Evolutionary conservation across 805 yeast species (phyloP).

Genomic region (Zygotorulaspora danielsina): DNA sequence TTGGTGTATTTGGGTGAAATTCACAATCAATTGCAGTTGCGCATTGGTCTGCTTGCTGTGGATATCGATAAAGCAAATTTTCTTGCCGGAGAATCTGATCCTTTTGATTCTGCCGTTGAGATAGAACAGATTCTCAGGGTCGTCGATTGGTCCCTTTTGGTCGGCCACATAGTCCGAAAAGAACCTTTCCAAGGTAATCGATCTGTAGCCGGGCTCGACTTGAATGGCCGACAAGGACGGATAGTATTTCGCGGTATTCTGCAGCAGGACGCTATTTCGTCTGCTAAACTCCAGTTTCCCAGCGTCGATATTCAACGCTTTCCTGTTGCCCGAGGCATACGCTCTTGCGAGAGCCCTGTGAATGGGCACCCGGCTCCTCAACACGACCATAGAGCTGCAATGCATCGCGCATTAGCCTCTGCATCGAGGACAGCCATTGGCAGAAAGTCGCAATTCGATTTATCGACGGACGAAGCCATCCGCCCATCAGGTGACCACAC

Average conservation of each 20-base stretch:
- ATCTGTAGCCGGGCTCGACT: not conserved
- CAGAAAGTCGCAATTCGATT: not conserved
- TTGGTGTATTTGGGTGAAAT: conserved; percentile 13
- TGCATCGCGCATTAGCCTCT: too few relatives aligned
- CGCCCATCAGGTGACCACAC: not conserved
- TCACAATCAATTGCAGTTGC: conserved; percentile 27
- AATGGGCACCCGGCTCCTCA: conserved; percentile 5
- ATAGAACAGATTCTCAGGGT: conserved; percentile 1
- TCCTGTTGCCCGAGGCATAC: not conserved
- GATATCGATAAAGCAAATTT: conserved; percentile 34
- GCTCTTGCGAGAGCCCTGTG: conserved; percentile 1
- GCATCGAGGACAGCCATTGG: too few relatives aligned
- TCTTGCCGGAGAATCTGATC: conserved; percentile 33
- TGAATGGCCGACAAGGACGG: conserved; percentile 26
- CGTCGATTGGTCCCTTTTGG: conserved; percentile 3
- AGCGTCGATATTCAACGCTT: conserved; percentile 14
- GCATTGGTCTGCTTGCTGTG: conserved; percentile 8
- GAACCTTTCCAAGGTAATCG: conserved; percentile 17
- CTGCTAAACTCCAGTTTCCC: conserved; percentile 21
- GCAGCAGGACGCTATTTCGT: conserved; percentile 20
- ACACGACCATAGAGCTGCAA: not conserved
- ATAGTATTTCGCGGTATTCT: conserved; percentile 19
- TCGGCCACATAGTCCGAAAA: conserved; percentile 1
- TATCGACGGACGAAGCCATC: not conserved
- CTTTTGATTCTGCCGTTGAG: conserved; percentile 28